Evolutionary conservation across 2,329 filamentous ascomycete species (phyloP).

Genomic region (Fusarium pininemorale): DNA sequence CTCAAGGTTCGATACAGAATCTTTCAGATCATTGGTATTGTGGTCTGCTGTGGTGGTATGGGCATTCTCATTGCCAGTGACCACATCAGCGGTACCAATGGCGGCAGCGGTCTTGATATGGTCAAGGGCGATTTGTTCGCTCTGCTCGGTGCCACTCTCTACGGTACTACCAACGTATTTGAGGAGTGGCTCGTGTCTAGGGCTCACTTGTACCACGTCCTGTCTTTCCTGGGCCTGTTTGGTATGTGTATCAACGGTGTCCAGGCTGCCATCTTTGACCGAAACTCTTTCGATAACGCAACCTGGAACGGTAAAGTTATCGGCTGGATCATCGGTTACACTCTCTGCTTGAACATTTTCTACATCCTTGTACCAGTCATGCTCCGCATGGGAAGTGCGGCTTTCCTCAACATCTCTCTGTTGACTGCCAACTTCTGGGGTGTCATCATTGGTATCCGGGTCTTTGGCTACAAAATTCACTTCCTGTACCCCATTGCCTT

Average conservation of each 20-base stretch:
- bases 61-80: conserved; percentile 88
- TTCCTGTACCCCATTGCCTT: conserved; percentile 97
- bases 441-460: conserved; percentile 87
- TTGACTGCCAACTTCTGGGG: conserved; percentile 98
- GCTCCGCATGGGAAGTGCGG: conserved; percentile 87
- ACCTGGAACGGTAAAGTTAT: conserved; percentile 74
- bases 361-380: conserved; percentile 89
- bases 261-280: conserved; percentile 92
- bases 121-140: conserved; percentile 95
- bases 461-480: conserved; percentile 83
- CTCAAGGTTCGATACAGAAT: conserved; percentile 89
- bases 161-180: conserved; percentile 89
- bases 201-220: conserved; percentile 88
- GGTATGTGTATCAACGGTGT: conserved; percentile 91
- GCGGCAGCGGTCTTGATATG: conserved; percentile 72
- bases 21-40: conserved; percentile 85
- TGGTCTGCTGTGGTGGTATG: conserved; percentile 90
- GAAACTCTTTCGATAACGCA: conserved; percentile 71
- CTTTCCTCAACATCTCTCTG: conserved; percentile 96
- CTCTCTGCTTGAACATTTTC: conserved; percentile 82
- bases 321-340: conserved; percentile 91
- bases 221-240: conserved; percentile 89
- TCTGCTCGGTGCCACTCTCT: conserved; percentile 86
- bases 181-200: conserved; percentile 95
- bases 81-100: conserved; percentile 80